Percentiles rank a stretch among this genome's conserved stretches.
Evolutionary conservation across 75 land plant genomes (phyloP).

Genomic region (Cryptomeria japonica): DNA sequence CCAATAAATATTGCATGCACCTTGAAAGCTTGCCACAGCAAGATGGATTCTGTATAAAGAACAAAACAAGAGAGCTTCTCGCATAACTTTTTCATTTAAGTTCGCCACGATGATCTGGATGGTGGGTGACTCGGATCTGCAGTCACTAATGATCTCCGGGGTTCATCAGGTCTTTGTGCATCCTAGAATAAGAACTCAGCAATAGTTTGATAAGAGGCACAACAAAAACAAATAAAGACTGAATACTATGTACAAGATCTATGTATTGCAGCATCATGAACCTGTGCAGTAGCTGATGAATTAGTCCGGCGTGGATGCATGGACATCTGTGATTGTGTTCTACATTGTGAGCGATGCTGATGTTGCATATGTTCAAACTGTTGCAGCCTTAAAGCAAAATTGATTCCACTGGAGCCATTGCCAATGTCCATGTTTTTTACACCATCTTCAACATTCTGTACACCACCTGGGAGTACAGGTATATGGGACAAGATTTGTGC

Average conservation of each 20-base stretch:
- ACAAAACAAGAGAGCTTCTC: not conserved
- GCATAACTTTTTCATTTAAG: not conserved
- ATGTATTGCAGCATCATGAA: constrained; percentile 7
- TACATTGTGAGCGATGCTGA: constrained; percentile 65
- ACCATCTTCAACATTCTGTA: constrained; percentile 60
- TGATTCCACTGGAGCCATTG: constrained; percentile 53
- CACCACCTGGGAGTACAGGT: constrained; percentile 29
- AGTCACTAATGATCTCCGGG: constrained; percentile 12
- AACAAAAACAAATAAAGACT: not conserved
- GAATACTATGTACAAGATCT: not conserved
- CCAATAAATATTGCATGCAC: not conserved
- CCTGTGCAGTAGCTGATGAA: constrained; percentile 43
- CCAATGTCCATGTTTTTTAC: constrained; percentile 33
- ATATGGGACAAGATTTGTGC: constrained; percentile 43
- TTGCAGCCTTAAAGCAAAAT: constrained; percentile 72
- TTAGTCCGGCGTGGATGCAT: constrained; percentile 31
- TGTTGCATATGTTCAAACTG: constrained; percentile 87
- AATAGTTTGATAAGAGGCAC: not conserved
- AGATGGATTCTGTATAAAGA: not conserved
- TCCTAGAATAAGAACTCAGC: constrained; percentile 24
- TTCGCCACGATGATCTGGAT: constrained; percentile 49
- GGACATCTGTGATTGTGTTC: constrained; percentile 27
- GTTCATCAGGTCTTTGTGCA: constrained; percentile 39
- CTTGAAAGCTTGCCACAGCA: not conserved
- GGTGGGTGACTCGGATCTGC: constrained; percentile 34